A percentile compares a stretch with the other conserved stretches of the same genome.
Evolutionary conservation across 768 basidiomycete genomes (phyloP).

Genomic region (Trametes cubensis): DNA sequence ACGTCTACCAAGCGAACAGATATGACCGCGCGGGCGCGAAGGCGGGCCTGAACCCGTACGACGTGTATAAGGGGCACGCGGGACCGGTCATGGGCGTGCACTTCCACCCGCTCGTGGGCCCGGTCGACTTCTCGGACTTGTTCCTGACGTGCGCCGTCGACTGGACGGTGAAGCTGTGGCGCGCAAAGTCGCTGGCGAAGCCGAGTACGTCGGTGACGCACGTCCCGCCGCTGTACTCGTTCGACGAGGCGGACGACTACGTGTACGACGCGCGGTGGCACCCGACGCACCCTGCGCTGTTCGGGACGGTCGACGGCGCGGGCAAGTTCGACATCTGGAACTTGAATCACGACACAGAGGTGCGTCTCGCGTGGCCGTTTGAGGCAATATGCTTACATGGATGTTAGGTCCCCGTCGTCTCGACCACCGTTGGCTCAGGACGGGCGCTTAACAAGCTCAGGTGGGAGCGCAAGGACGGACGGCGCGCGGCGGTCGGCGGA

Average conservation of each 20-base stretch:
- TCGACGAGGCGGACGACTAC: slow-evolving; percentile 98
- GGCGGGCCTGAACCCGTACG: slow-evolving; percentile 91
- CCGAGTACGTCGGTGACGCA: slow-evolving; percentile 58
- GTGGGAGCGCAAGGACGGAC: slow-evolving; percentile 94
- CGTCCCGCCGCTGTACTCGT: slow-evolving; percentile 84
- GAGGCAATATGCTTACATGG: neutral
- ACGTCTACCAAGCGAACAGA: slow-evolving; percentile 94
- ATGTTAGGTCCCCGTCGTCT: slow-evolving; percentile 87
- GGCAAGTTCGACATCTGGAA: slow-evolving; percentile 99
- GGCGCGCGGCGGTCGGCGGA: slow-evolving; percentile 86
- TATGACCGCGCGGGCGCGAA: slow-evolving; percentile 97
- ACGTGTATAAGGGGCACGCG: slow-evolving; percentile 90
- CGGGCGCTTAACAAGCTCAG: slow-evolving; percentile 93
- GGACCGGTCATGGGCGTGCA: slow-evolving; percentile 94
- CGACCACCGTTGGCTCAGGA: slow-evolving; percentile 75
- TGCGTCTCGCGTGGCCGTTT: slow-evolving; percentile 40
- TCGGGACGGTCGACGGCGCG: slow-evolving; percentile 91
- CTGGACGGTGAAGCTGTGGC: slow-evolving; percentile 99
- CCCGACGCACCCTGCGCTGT: slow-evolving; percentile 90
- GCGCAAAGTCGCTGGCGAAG: slow-evolving; percentile 76
- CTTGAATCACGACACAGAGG: slow-evolving; percentile 95
- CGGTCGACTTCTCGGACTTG: slow-evolving; percentile 93
- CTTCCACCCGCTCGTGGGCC: slow-evolving; percentile 91
- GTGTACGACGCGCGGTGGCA: slow-evolving; percentile 99
- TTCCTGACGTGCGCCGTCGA: slow-evolving; percentile 93